Percentiles rank a stretch among this genome's conserved stretches.
phyloP scores from a whole-genome alignment of 2,329 filamentous ascomycete species.

The Talaromyces atroroseus region DNA sequence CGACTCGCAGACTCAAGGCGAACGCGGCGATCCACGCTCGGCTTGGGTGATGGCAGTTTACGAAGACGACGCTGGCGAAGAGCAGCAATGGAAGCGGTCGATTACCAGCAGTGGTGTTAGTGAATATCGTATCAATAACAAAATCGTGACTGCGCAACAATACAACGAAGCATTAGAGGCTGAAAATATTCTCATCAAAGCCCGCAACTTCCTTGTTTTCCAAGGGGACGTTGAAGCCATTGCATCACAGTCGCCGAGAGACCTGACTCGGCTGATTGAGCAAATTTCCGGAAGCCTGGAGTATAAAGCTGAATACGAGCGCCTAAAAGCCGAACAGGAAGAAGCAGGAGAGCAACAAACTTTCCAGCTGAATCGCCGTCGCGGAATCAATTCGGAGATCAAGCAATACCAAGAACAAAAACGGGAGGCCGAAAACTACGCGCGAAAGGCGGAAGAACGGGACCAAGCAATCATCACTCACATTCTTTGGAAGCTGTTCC shows the following conservation, averaged over 20 bases:
- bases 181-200: constrained; percentile 97
- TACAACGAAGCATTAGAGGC: constrained; percentile 90
- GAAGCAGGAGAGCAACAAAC: constrained; percentile 83
- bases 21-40: constrained; percentile 73
- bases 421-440: constrained; percentile 87
- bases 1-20: constrained; percentile 57
- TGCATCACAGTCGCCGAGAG: constrained; percentile 87
- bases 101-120: constrained; percentile 85
- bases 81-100: constrained; percentile 90
- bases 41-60: constrained; percentile 99
- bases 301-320: constrained; percentile 89
- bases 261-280: constrained; percentile 88
- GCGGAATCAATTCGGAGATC: constrained; percentile 95
- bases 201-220: constrained; percentile 95
- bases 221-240: constrained; percentile 98
- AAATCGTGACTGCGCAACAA: constrained; percentile 76
- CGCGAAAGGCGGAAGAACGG: constrained; percentile 81
- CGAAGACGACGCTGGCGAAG: constrained; percentile 91
- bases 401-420: constrained; percentile 98
- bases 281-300: constrained; percentile 96
- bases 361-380: constrained; percentile 79
- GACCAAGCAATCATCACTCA: constrained; percentile 90
- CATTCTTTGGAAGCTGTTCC: constrained; percentile 93
- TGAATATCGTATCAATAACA: constrained; percentile 96
- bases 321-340: constrained; percentile 77